Evolutionary conservation across 805 yeast genomes (phyloP), one percentile per base, ranked within the genome.

Genomic region (Yamadazyma tumulicola): DNA sequence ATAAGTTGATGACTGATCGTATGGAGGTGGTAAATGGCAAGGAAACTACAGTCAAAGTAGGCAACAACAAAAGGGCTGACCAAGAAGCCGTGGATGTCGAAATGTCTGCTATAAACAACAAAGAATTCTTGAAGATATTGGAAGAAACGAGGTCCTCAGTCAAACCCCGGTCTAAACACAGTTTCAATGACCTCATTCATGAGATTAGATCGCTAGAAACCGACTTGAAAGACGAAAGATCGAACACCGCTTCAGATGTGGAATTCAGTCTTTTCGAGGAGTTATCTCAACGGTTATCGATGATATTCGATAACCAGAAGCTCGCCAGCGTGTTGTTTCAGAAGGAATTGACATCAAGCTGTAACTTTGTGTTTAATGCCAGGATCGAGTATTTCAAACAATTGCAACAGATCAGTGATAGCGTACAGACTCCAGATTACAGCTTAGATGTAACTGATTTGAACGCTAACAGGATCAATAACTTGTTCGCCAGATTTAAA

Each of bases 391-490:
- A 89, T 55, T 93, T 81, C 61, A 78, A 79, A 47, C 89, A 86
- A 41, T 69, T 93, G 19, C 98, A 93, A 56, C 81, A 72, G 34
- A 72, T 89, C 16, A 87, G 97, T 0, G 97, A 93, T 57, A 79
- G 79, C 26, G 89, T 91, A 22, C 72, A 72, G 6, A 70, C 75
- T 28, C 41, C 48, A 7, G 37, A 21, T 19, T 37, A 17, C 20
- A 28, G 31, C 15, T 28, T 39, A 9, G 38, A 41, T 10, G 37
- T 47, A 26, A 55, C 14, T 42, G 46, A 61, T 13, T 44, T 46
- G 39, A 33, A 29, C 15, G 13, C 29, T 15, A 20, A 17, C 9
- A 34, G 33, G 23, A 30, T 38, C 8, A 23, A 32, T 6, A 11
- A 25, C 12, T 19, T 28, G 14, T 12, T 38, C 19, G 13, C 8